These are phyloP conservation scores for Inga laurina DNA, from an alignment of 306 rosid species.

Conservation along the genomic window DNA sequence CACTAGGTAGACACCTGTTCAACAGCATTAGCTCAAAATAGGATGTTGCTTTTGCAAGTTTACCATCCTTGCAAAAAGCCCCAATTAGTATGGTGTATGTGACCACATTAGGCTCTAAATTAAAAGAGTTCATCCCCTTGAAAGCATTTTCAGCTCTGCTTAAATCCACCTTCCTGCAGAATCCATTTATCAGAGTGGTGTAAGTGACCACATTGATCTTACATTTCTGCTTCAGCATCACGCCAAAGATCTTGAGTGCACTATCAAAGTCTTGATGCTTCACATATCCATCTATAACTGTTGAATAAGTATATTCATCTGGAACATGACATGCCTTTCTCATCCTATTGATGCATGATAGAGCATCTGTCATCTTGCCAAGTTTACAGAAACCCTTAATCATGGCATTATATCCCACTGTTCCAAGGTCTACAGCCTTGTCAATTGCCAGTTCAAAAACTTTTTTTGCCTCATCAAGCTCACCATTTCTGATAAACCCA, in stretches of 20 bases:
- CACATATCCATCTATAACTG: slow-evolving; percentile 77
- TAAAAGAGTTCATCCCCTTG: slow-evolving; percentile 56
- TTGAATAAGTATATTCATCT: slow-evolving; percentile 75
- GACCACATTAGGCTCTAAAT: slow-evolving; percentile 77
- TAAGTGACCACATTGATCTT: slow-evolving; percentile 76
- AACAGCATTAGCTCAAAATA: slow-evolving; percentile 75
- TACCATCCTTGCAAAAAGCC: slow-evolving; percentile 62
- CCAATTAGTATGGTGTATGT: slow-evolving; percentile 76
- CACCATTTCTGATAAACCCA: slow-evolving; percentile 63
- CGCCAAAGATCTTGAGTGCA: slow-evolving; percentile 65
- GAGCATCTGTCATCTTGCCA: slow-evolving; percentile 73
- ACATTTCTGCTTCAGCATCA: slow-evolving; percentile 64
- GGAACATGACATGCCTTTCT: slow-evolving; percentile 46
- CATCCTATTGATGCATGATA: slow-evolving; percentile 56
- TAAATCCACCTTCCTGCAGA: slow-evolving; percentile 57
- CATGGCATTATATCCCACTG: slow-evolving; percentile 81
- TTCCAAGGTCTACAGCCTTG: slow-evolving; percentile 60
- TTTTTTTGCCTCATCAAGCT: slow-evolving; percentile 64
- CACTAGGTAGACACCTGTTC: slow-evolving; percentile 70
- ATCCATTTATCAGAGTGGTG: slow-evolving; percentile 77
- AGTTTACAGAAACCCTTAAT: slow-evolving; percentile 82
- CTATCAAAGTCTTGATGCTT: slow-evolving; percentile 60
- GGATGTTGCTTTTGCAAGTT: slow-evolving; percentile 61
- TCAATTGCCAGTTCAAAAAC: slow-evolving; percentile 51
- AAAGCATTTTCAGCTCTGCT: slow-evolving; percentile 61